Conservation (phyloP, 495 filamentous ascomycete species). For the Mytilinidion resinicola region DNA sequence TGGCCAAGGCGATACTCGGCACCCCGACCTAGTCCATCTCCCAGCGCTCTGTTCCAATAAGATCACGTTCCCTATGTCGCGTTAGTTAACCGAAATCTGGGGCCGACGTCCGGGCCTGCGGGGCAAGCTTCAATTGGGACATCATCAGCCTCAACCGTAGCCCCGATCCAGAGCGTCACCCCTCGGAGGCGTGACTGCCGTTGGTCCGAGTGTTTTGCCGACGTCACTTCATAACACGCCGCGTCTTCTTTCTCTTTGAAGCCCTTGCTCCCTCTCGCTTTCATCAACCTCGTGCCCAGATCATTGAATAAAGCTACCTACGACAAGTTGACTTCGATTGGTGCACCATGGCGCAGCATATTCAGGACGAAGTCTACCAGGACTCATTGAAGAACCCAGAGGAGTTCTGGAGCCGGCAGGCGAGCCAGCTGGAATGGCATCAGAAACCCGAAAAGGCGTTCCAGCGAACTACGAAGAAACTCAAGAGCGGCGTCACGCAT, state of each 20-base stretch:
- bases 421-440: slow-evolving; percentile 73
- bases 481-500: slow-evolving; percentile 45
- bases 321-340: no score
- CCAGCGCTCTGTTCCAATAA: no score
- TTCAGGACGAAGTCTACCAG: slow-evolving; percentile 33
- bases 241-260: background rate
- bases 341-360: slow-evolving; percentile 26
- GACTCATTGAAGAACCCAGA: slow-evolving; percentile 56
- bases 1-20: no score
- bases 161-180: background rate
- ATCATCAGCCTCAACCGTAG: slow-evolving; percentile 2
- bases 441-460: slow-evolving; percentile 52
- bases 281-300: background rate
- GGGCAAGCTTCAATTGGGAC: background rate
- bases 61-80: no score
- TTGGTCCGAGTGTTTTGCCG: slow-evolving; percentile 1
- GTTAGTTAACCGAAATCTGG: background rate
- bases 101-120: background rate
- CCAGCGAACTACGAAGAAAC: slow-evolving; percentile 41
- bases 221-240: background rate
- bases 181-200: slow-evolving; percentile 1
- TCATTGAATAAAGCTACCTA: no score
- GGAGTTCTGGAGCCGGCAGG: slow-evolving; percentile 71
- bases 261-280: background rate
- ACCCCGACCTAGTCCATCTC: no score